phyloP scores from a whole-genome alignment of 2,329 filamentous ascomycete species.

The Ophiostoma fasciatum region DNA sequence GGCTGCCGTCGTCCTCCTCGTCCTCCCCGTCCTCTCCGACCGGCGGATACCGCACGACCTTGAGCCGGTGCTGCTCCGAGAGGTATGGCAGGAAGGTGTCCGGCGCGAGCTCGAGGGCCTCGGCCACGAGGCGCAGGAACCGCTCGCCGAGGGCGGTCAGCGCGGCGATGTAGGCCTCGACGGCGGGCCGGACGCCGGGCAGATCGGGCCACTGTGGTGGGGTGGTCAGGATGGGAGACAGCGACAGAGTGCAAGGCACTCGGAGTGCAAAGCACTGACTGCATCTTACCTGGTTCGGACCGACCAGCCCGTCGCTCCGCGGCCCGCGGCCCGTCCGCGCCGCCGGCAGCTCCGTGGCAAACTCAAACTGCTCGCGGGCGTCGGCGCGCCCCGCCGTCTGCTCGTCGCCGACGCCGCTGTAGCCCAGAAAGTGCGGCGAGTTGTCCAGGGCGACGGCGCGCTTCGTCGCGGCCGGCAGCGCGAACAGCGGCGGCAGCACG shows the following conservation, averaged over 20 bases:
- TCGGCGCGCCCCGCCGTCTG: conserved; percentile 38
- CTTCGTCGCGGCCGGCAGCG: conserved; percentile 23
- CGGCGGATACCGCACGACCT: conserved; percentile 41
- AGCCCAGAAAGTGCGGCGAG: conserved; percentile 46
- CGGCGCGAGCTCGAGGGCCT: conserved; percentile 33
- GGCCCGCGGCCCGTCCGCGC: conserved; percentile 19
- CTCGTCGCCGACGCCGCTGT: conserved; percentile 39
- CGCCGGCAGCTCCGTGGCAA: conserved; percentile 36
- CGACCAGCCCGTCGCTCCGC: conserved; percentile 28
- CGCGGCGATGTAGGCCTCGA: conserved; percentile 34
- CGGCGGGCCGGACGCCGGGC: conserved; percentile 18
- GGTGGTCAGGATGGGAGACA: too few species aligned
- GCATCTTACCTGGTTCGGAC: too few species aligned
- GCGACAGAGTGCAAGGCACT: too few species aligned
- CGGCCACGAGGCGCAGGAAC: conserved; percentile 41
- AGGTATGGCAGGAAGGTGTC: conserved; percentile 37
- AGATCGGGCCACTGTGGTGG: conserved; percentile 3
- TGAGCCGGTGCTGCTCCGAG: conserved; percentile 43
- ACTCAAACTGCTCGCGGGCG: conserved; percentile 43
- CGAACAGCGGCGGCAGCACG: conserved; percentile 28
- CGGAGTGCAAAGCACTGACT: too few species aligned
- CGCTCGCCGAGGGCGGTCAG: conserved; percentile 34
- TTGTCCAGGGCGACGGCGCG: conserved; percentile 28
- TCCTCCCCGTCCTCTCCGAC: too few species aligned
- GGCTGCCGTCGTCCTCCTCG: not conserved